Evolutionary conservation across 1,284 basidiomycete genomes (phyloP).

Genomic region (Marasmius sp.): DNA sequence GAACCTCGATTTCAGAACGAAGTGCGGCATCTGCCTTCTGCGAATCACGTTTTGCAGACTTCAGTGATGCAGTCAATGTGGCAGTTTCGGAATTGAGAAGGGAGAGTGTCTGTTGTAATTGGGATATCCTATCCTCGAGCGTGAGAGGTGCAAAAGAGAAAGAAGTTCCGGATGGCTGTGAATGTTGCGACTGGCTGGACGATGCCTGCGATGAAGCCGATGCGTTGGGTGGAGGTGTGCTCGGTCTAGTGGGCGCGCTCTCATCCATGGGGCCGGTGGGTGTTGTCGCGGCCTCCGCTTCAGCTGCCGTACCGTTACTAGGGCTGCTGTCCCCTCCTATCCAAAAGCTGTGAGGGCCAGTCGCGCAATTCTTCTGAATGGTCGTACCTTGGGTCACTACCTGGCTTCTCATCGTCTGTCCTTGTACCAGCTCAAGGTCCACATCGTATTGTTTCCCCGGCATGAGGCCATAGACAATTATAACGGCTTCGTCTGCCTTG

Average conservation of each 20-base stretch:
- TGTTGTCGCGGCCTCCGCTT: not conserved
- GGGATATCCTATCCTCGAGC: constrained; percentile 60
- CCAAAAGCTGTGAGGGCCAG: not conserved
- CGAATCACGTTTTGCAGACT: constrained; percentile 66
- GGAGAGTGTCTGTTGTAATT: constrained; percentile 60
- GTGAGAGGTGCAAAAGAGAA: constrained; percentile 28
- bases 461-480: constrained; percentile 78
- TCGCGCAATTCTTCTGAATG: not conserved
- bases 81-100: constrained; percentile 59
- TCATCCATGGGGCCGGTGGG: not conserved
- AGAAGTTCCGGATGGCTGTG: constrained; percentile 1
- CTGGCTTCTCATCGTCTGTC: constrained; percentile 53
- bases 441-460: constrained; percentile 81
- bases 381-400: constrained; percentile 60
- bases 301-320: not conserved
- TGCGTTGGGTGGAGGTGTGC: constrained; percentile 3
- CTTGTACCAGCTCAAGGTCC: constrained; percentile 69
- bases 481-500: constrained; percentile 73
- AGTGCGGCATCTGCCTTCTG: constrained; percentile 74
- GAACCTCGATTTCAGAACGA: constrained; percentile 71
- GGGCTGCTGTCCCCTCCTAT: not conserved
- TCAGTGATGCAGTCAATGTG: constrained; percentile 58
- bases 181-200: not conserved
- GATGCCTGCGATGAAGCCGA: not conserved
- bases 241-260: constrained; percentile 1